Conservation (phyloP, 2,329 filamentous ascomycete species). For the Macrophomina pseudophaseolina region DNA sequence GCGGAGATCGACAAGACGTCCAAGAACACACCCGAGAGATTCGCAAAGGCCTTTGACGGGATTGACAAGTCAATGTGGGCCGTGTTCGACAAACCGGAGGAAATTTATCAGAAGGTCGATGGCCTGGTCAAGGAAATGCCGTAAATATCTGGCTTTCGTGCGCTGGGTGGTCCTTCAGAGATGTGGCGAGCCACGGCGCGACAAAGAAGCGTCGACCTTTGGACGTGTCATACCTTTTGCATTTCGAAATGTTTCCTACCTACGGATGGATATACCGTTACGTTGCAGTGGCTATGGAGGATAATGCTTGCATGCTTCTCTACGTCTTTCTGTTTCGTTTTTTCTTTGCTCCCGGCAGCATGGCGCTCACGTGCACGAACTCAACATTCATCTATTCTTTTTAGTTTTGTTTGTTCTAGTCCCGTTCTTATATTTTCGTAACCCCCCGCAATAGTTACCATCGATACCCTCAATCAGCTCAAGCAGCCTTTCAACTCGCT, state of each 20-base stretch:
- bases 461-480: background rate
- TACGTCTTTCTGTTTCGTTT: too few relatives aligned
- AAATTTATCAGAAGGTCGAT: constrained; percentile 57
- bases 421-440: background rate
- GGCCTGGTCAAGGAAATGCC: constrained; percentile 1
- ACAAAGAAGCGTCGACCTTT: too few relatives aligned
- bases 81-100: constrained; percentile 78
- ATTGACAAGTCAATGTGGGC: constrained; percentile 76
- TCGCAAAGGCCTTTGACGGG: constrained; percentile 80
- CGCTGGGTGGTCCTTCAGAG: too few relatives aligned
- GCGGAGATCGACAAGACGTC: constrained; percentile 77
- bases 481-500: background rate
- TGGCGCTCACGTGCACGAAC: too few relatives aligned
- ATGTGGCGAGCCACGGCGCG: too few relatives aligned
- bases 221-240: too few relatives aligned
- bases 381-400: background rate
- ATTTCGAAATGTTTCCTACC: too few relatives aligned
- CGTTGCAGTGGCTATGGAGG: too few relatives aligned
- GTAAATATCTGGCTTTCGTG: background rate
- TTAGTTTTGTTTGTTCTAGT: background rate
- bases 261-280: too few relatives aligned
- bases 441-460: background rate
- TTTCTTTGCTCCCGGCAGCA: too few relatives aligned
- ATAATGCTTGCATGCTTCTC: too few relatives aligned
- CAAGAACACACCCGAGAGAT: constrained; percentile 68